A percentile compares a stretch with the other conserved stretches of the same genome.
phyloP scores from a whole-genome alignment of 352 stramenopile genomes.

The Globisporangium uncinulatum region DNA sequence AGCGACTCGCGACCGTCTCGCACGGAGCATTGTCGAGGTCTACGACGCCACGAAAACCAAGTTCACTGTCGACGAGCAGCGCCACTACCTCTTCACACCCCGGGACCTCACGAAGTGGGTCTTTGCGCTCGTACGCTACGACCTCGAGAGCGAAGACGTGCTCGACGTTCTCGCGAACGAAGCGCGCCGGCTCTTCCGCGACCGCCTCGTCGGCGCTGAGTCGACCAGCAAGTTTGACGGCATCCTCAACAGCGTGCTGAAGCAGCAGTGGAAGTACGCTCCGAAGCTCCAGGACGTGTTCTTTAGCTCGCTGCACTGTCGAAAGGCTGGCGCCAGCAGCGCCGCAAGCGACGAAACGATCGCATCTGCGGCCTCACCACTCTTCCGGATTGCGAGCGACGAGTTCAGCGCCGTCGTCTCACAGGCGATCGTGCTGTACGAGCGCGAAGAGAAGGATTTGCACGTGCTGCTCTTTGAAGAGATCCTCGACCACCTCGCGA shows the following conservation, averaged over 20 bases:
- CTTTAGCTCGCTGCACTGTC: constrained; percentile 79
- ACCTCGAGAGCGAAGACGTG: constrained; percentile 85
- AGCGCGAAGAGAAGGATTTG: constrained; percentile 92
- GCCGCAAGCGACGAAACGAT: constrained; percentile 3
- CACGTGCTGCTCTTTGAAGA: constrained; percentile 93
- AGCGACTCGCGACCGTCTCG: constrained; percentile 75
- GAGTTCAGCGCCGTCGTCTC: constrained; percentile 84
- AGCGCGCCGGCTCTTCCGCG: constrained; percentile 82
- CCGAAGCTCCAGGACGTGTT: constrained; percentile 78
- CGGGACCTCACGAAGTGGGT: constrained; percentile 92
- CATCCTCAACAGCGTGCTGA: constrained; percentile 79
- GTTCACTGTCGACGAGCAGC: constrained; percentile 91
- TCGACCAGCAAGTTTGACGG: constrained; percentile 75
- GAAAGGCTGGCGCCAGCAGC: constrained; percentile 18
- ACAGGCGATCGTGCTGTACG: constrained; percentile 92
- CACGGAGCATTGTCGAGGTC: constrained; percentile 87
- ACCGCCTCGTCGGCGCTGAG: constrained; percentile 86
- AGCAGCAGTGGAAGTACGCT: constrained; percentile 78
- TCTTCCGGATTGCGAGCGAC: constrained; percentile 59
- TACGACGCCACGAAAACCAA: constrained; percentile 86
- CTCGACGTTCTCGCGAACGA: constrained; percentile 91
- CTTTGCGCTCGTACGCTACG: constrained; percentile 85
- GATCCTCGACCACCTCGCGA: constrained; percentile 88
- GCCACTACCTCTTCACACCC: constrained; percentile 94
- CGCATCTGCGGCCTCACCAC: constrained; percentile 20